These are phyloP conservation scores for Pogostemon cablin DNA, from an alignment of 257 asterid species.

Conservation along the genomic window DNA sequence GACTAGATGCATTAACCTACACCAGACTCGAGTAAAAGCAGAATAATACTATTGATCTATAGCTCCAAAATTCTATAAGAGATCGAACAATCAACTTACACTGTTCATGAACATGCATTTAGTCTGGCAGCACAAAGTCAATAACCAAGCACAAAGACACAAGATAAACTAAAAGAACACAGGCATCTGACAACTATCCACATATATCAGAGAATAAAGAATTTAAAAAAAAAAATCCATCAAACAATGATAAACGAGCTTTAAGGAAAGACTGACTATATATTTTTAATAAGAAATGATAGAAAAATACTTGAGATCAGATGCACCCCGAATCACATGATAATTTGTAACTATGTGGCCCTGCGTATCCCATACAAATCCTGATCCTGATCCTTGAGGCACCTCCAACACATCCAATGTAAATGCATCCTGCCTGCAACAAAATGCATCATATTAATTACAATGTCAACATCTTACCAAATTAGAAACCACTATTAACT, in stretches of 20 bases:
- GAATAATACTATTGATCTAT: neutral
- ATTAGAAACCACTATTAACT: conserved; percentile 8
- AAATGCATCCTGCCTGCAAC: conserved; percentile 85
- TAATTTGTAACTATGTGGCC: conserved; percentile 92
- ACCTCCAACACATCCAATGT: conserved; percentile 94
- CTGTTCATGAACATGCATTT: conserved; percentile 11
- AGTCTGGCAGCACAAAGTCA: neutral
- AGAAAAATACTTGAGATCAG: conserved; percentile 75
- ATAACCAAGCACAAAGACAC: conserved; percentile 1
- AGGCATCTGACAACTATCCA: conserved; percentile 2
- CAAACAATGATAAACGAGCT: conserved; percentile 8
- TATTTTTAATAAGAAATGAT: conserved; percentile 3
- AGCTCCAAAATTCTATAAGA: neutral
- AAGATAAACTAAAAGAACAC: conserved; percentile 12
- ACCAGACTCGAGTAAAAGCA: neutral
- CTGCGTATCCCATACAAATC: conserved; percentile 83
- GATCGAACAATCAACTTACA: conserved; percentile 24
- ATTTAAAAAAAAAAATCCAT: neutral
- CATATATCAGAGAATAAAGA: neutral
- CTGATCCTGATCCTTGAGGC: conserved; percentile 98
- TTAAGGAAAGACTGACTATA: no score
- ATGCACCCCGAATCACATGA: conserved; percentile 98
- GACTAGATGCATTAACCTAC: conserved; percentile 15
- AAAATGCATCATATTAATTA: conserved; percentile 14
- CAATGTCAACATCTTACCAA: conserved; percentile 10